Evolutionary conservation across 768 basidiomycete genomes (phyloP).

Genomic region (Boletus sp.): DNA sequence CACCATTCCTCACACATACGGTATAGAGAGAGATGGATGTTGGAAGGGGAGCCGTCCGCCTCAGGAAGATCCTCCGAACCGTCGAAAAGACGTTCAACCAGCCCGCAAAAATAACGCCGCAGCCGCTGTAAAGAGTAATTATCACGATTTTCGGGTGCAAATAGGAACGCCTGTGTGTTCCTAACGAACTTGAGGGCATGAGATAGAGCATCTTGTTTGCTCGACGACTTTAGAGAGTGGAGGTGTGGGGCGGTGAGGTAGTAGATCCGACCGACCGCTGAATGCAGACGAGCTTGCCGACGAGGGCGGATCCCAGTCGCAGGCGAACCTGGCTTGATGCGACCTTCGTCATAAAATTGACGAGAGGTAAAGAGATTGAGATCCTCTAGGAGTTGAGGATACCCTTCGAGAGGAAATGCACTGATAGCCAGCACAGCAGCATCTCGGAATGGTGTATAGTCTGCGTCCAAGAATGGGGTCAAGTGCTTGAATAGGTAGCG

Average conservation of each 20-base stretch:
- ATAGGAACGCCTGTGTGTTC: conserved; percentile 77
- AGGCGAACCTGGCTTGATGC: conserved; percentile 45
- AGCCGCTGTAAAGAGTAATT: conserved; percentile 75
- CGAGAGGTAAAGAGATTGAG: conserved; percentile 75
- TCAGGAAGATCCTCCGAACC: conserved; percentile 66
- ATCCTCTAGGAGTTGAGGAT: conserved; percentile 81
- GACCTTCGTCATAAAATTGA: conserved; percentile 73
- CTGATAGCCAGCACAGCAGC: conserved; percentile 87
- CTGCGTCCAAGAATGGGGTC: conserved; percentile 84
- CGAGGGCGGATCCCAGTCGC: conserved; percentile 54
- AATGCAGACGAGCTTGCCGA: conserved; percentile 75
- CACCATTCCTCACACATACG: conserved; percentile 94
- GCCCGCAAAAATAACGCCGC: conserved; percentile 87
- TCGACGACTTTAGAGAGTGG: conserved; percentile 64
- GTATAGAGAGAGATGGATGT: conserved; percentile 77
- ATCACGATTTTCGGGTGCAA: conserved; percentile 65
- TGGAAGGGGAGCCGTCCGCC: conserved; percentile 67
- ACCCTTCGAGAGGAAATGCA: conserved; percentile 72
- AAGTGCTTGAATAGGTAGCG: conserved; percentile 81
- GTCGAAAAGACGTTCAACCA: conserved; percentile 83
- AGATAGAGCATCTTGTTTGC: conserved; percentile 67
- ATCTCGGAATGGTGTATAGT: conserved; percentile 79
- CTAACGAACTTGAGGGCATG: conserved; percentile 85
- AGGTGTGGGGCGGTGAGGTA: conserved; percentile 77
- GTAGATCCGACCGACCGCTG: conserved; percentile 87